Evolutionary conservation across 73 alveolate species (phyloP).

Genomic region (Effrenium voratum): DNA sequence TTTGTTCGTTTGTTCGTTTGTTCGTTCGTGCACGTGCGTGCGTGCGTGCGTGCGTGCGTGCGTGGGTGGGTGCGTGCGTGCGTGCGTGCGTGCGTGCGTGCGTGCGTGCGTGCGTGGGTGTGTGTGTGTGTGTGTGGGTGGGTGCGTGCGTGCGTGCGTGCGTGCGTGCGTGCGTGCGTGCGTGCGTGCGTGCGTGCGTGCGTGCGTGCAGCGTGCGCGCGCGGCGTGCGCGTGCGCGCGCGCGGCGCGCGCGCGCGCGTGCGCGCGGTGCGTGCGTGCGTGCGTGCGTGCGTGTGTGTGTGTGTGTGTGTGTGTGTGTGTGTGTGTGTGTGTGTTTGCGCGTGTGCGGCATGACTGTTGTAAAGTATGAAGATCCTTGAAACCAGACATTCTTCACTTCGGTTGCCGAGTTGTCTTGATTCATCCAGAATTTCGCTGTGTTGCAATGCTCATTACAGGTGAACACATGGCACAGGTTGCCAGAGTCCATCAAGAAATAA

Average conservation of each 20-base stretch:
- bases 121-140: not conserved
- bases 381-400: too few species aligned
- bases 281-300: not conserved
- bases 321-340: too few species aligned
- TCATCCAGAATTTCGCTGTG: too few species aligned
- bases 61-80: not conserved
- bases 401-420: too few species aligned
- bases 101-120: not conserved
- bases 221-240: not conserved
- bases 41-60: not conserved
- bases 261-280: not conserved
- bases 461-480: too few species aligned
- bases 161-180: not conserved
- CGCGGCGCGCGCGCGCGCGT: not conserved
- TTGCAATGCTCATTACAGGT: too few species aligned
- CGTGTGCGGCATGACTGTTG: too few species aligned
- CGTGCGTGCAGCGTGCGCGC: not conserved
- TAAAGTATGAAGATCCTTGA: too few species aligned
- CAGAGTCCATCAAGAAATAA: too few species aligned
- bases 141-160: not conserved
- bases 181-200: constrained; percentile 14
- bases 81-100: not conserved
- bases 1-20: not conserved
- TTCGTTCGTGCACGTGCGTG: not conserved
- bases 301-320: constrained; percentile 19